Base-by-base conservation (phyloP, 495 filamentous ascomycete genomes). In the Penicillium waksmanii region DNA sequence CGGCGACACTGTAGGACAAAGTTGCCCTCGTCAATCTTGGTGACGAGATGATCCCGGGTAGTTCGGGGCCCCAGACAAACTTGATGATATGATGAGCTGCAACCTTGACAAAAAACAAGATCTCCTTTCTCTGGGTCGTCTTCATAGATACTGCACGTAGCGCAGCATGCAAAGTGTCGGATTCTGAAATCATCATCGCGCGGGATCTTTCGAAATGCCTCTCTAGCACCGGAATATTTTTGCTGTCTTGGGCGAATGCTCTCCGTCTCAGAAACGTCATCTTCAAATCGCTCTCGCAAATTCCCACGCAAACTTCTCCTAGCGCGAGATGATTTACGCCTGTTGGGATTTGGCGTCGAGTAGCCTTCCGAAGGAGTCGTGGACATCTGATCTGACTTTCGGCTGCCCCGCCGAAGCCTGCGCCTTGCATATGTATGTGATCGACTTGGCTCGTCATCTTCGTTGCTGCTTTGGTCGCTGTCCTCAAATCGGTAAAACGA, bases 1-100 rank as follows among this genome's bases (percentile, higher is more conserved):
- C 87, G 89, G 56, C 85, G 86, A 71, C 96, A 99, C 69, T 99
- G 96, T 36, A 98, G 76, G 40, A 98, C 87, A 64, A 95, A 97
- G 15, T 89, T 77, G 13, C 87, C 85, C 5, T 86, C 76, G 4
- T 76, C 85, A 49, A 97, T 77, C 70, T 97, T 98, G n/a, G 95
- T 97, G 23, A 96, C 91, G n/a, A 94, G 78, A 73, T 98, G 95
- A 5, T 97, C 92, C 44, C 96, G 82, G 11, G 62, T 70, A 33
- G 76, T 82, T 17, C 94, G 85, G n/a, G 77, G 70, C 18, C 93
- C 91, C 13, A 99, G 78, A 67, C 96, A 99, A 34, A 63, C 66
- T 64, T 89, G 88, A 66, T 99, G 96, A 61, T 91, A 96, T 0
- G 89, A 80, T 21, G 84, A 80, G 3, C 86, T 90, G 70, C 96